These are phyloP conservation scores for Leishmania martiniquensis DNA, from an alignment of 208 protist species.

Conservation along the genomic window DNA sequence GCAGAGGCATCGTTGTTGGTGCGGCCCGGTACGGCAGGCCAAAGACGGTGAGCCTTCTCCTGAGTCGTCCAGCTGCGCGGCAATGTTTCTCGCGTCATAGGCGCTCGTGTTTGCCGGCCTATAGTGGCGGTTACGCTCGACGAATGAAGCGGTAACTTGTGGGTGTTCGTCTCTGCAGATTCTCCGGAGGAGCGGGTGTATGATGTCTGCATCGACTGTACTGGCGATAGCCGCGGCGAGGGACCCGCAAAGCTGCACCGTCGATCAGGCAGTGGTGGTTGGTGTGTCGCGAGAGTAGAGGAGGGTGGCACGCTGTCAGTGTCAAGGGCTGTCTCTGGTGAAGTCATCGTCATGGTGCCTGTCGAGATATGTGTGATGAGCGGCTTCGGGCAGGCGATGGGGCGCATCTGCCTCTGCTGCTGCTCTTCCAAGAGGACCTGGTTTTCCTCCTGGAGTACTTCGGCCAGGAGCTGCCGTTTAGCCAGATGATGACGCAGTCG, in stretches of 20 bases:
- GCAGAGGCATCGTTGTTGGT: neutral
- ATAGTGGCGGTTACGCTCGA: conserved; percentile 1
- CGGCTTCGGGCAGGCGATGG: neutral
- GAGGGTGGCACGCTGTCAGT: neutral
- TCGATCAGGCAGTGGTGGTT: neutral
- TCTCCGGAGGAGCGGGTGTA: neutral
- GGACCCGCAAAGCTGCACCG: neutral
- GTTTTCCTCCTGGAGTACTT: conserved; percentile 21
- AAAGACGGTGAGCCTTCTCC: neutral
- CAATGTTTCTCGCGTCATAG: neutral
- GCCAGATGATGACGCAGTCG: conserved; percentile 20
- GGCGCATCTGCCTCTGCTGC: neutral
- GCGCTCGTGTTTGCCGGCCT: neutral
- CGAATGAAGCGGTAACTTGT: conserved; percentile 23
- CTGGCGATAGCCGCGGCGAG: conserved; percentile 12
- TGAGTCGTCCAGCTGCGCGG: neutral
- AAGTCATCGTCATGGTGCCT: conserved; percentile 8
- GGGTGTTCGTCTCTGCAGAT: neutral
- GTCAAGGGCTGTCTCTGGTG: neutral
- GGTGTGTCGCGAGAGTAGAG: neutral
- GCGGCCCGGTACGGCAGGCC: neutral
- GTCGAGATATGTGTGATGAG: conserved; percentile 8
- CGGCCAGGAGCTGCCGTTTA: conserved; percentile 12
- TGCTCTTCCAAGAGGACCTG: neutral
- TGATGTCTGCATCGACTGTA: neutral